These are phyloP conservation scores for Cucurbita argyrosperma DNA, from an alignment of 306 rosid species.

Conservation along the genomic window DNA sequence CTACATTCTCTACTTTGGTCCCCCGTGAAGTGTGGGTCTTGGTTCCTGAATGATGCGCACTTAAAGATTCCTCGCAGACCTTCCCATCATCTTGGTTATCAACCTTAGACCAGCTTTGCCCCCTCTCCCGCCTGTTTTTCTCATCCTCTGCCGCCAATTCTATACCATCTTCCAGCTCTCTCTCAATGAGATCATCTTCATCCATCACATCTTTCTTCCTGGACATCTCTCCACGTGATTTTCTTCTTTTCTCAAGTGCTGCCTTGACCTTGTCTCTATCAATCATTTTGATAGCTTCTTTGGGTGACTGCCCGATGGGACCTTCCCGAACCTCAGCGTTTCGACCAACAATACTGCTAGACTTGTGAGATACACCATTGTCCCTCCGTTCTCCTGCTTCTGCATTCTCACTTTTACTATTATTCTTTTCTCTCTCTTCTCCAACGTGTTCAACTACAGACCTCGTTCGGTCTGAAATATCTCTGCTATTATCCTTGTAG, in stretches of 20 bases:
- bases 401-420: constrained; percentile 32
- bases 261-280: constrained; percentile 90
- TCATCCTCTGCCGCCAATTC: constrained; percentile 69
- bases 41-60: constrained; percentile 5
- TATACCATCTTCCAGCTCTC: constrained; percentile 89
- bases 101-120: constrained; percentile 58
- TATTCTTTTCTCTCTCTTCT: constrained; percentile 38
- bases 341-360: constrained; percentile 17
- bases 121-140: constrained; percentile 50
- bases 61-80: not conserved
- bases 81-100: constrained; percentile 1
- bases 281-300: constrained; percentile 65
- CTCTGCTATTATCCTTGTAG: constrained; percentile 29
- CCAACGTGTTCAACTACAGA: constrained; percentile 23
- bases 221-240: constrained; percentile 43
- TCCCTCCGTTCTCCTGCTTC: constrained; percentile 46
- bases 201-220: constrained; percentile 68
- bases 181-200: constrained; percentile 93
- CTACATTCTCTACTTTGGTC: constrained; percentile 29
- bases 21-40: constrained; percentile 27
- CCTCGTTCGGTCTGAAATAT: constrained; percentile 28
- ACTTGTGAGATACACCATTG: constrained; percentile 18
- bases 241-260: constrained; percentile 90
- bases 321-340: constrained; percentile 47
- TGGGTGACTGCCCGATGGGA: constrained; percentile 44